These are phyloP conservation scores for Salix exigua DNA, from an alignment of 345 rosid genomes.

Conservation along the genomic window DNA sequence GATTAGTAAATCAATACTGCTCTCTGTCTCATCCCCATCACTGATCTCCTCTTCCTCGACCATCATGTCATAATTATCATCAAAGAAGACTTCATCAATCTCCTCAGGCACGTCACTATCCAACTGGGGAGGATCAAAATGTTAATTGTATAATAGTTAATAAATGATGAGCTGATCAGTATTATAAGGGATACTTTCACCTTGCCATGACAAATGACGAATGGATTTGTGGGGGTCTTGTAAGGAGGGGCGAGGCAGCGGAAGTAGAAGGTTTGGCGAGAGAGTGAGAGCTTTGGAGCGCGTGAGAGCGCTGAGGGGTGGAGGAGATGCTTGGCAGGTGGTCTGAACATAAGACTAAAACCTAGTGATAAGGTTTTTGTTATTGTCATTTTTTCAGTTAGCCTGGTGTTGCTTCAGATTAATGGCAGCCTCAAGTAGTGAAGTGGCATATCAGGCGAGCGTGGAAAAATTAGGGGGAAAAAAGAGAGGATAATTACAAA, in stretches of 20 bases:
- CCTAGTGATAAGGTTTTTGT: background rate
- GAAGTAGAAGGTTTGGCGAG: background rate
- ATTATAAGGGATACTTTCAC: background rate
- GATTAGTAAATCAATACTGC: slow-evolving; percentile 62
- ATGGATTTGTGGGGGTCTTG: background rate
- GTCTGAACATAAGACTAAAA: background rate
- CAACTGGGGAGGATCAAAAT: slow-evolving; percentile 21
- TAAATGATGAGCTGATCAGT: background rate
- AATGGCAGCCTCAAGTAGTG: background rate
- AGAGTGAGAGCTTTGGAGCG: background rate
- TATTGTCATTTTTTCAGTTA: background rate
- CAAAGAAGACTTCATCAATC: slow-evolving; percentile 41
- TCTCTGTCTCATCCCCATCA: slow-evolving; percentile 54
- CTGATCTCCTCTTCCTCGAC: slow-evolving; percentile 41
- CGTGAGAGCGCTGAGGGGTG: background rate
- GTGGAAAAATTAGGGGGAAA: too few species aligned
- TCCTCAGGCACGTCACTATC: slow-evolving; percentile 40
- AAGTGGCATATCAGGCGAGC: too few species aligned
- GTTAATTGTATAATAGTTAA: too few species aligned
- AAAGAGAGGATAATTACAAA: too few species aligned
- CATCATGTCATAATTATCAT: slow-evolving; percentile 22
- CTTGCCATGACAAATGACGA: slow-evolving; percentile 18
- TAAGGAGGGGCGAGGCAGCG: background rate
- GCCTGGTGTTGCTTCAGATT: background rate
- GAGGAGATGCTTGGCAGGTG: slow-evolving; percentile 3